A percentile compares a stretch with the other conserved stretches of the same genome.
Conservation (phyloP, 2,329 filamentous ascomycete genomes). For the Paracamarosporium sp. region DNA sequence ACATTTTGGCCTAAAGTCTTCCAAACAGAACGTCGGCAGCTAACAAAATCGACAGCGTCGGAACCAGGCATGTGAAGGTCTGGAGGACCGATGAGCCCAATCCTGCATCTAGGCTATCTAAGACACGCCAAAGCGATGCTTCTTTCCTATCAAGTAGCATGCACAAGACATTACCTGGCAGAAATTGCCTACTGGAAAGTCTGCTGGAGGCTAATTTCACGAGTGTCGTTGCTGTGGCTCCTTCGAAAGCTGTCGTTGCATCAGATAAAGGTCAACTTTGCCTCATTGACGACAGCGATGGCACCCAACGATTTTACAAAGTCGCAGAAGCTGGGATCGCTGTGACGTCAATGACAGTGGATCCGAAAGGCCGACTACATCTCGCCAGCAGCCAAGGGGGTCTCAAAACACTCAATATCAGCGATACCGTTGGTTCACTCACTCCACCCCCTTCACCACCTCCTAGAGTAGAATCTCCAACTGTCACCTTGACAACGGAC, state of each 20-base stretch:
- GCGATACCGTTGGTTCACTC: slow-evolving; percentile 38
- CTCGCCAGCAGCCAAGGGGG: slow-evolving; percentile 72
- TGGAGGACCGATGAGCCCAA: slow-evolving; percentile 81
- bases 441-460: slow-evolving; percentile 46
- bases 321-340: slow-evolving; percentile 71
- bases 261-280: slow-evolving; percentile 91
- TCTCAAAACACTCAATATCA: slow-evolving; percentile 53
- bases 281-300: slow-evolving; percentile 77
- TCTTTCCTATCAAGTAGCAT: slow-evolving; percentile 53
- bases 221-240: slow-evolving; percentile 74
- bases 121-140: slow-evolving; percentile 41
- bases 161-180: slow-evolving; percentile 75
- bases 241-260: slow-evolving; percentile 79
- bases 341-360: slow-evolving; percentile 71
- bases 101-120: slow-evolving; percentile 61
- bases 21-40: background rate
- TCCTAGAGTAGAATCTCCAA: slow-evolving; percentile 40
- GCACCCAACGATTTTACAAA: slow-evolving; percentile 72
- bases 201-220: slow-evolving; percentile 86
- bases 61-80: slow-evolving; percentile 89
- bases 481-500: slow-evolving; percentile 31
- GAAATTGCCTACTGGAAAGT: slow-evolving; percentile 84
- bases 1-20: too few relatives aligned
- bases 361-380: slow-evolving; percentile 64
- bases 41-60: slow-evolving; percentile 56